Percentiles rank a stretch among this genome's conserved stretches.
phyloP scores from a whole-genome alignment of 148 eudicot genomes.

The Rhododendron kiyosumense region DNA sequence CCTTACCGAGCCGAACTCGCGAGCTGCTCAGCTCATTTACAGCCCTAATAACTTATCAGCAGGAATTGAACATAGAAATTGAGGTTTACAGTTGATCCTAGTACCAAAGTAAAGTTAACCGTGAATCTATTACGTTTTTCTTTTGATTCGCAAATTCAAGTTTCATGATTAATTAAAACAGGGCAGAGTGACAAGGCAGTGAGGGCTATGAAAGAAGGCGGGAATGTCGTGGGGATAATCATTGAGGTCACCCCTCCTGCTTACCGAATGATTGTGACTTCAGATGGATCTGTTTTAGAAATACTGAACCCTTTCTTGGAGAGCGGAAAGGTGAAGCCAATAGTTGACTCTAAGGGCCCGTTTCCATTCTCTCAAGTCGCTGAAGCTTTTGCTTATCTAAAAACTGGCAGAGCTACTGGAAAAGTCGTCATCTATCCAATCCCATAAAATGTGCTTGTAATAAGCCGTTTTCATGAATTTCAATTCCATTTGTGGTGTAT shows the following conservation, averaged over 20 bases:
- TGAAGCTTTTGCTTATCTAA: conserved; percentile 77
- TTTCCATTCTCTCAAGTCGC: conserved; percentile 64
- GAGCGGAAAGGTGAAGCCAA: conserved; percentile 72
- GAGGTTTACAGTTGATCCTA: too few relatives aligned
- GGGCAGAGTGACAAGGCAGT: conserved; percentile 69
- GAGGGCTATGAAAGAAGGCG: conserved; percentile 82
- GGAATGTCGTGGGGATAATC: conserved; percentile 67
- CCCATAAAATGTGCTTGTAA: conserved; percentile 19
- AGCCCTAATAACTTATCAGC: too few relatives aligned
- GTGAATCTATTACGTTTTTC: too few relatives aligned
- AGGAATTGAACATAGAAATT: too few relatives aligned
- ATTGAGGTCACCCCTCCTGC: conserved; percentile 81
- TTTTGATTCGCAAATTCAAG: too few relatives aligned
- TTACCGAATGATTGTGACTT: conserved; percentile 70
- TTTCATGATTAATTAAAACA: conserved; percentile 14
- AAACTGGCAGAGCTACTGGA: conserved; percentile 80
- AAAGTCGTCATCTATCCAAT: conserved; percentile 84
- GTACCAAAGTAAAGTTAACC: too few relatives aligned
- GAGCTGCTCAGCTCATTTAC: too few relatives aligned
- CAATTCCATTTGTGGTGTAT: too few relatives aligned
- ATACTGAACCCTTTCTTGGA: conserved; percentile 75
- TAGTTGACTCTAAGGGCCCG: conserved; percentile 75
- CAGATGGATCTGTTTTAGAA: conserved; percentile 55
- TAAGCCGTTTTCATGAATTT: too few relatives aligned
- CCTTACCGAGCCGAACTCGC: too few relatives aligned